Conservation (phyloP, 2,329 filamentous ascomycete genomes). For the Aspergillus fumigatus region DNA sequence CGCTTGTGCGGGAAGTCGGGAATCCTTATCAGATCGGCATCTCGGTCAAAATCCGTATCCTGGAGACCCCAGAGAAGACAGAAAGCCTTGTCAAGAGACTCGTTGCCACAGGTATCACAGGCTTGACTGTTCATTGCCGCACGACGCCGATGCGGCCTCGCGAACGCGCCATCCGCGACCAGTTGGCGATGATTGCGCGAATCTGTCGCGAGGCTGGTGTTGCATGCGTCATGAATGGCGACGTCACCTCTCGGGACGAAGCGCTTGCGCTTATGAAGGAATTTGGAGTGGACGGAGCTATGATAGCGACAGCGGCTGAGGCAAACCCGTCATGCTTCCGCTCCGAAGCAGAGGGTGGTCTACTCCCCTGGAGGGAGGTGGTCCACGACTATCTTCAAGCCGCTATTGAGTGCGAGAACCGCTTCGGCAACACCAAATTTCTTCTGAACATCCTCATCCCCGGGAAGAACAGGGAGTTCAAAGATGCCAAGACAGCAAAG, state of each 20-base stretch:
- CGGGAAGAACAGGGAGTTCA: constrained; percentile 65
- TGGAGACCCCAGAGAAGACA: constrained; percentile 72
- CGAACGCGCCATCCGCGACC: constrained; percentile 78
- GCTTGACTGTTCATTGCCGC: constrained; percentile 89
- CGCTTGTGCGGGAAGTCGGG: constrained; percentile 73
- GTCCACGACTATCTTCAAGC: constrained; percentile 69
- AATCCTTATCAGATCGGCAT: constrained; percentile 82
- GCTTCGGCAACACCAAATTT: constrained; percentile 90
- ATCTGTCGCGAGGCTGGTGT: constrained; percentile 82
- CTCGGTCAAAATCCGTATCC: constrained; percentile 90
- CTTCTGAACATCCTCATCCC: constrained; percentile 80
- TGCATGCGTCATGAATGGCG: constrained; percentile 92
- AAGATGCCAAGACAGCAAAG: constrained; percentile 59
- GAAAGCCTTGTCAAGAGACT: constrained; percentile 71
- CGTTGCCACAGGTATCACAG: constrained; percentile 83
- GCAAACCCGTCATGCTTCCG: constrained; percentile 87
- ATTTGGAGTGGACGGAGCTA: constrained; percentile 85
- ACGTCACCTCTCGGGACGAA: constrained; percentile 72
- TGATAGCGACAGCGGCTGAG: constrained; percentile 94
- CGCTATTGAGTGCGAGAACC: constrained; percentile 74
- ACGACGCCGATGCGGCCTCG: constrained; percentile 93
- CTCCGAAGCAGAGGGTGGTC: constrained; percentile 61
- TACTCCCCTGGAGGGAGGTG: constrained; percentile 70
- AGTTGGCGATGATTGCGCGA: constrained; percentile 76
- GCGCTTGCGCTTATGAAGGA: constrained; percentile 67